Evolutionary conservation across 1,284 basidiomycete genomes (phyloP).

Genomic region (Gymnopus androsaceus): DNA sequence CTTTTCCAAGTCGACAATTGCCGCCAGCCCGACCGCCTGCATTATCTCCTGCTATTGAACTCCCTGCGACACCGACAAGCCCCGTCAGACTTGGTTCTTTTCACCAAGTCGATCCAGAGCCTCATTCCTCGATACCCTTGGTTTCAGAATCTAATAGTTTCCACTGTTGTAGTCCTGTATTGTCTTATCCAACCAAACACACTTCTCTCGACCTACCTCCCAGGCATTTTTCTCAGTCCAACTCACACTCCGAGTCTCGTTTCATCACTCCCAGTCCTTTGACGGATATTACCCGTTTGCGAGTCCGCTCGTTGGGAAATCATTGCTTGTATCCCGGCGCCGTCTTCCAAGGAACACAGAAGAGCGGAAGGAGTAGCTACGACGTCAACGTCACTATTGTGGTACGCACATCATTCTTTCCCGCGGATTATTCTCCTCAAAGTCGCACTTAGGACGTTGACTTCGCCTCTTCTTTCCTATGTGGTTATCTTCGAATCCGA

Average conservation of each 20-base stretch:
- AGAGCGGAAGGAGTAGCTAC: conserved; percentile 82
- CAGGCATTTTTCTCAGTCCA: conserved; percentile 7
- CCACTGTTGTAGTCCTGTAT: conserved; percentile 2
- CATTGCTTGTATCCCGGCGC: conserved; percentile 83
- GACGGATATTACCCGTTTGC: conserved; percentile 73
- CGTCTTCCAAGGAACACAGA: conserved; percentile 78
- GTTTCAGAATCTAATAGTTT: conserved; percentile 6
- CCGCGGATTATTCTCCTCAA: conserved; percentile 2
- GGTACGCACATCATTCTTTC: conserved; percentile 46
- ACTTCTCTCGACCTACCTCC: neutral
- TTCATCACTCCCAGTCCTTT: conserved; percentile 50
- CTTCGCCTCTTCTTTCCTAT: conserved; percentile 76
- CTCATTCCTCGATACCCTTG: neutral
- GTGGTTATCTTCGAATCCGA: conserved; percentile 87
- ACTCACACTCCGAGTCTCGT: neutral
- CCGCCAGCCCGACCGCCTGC: conserved; percentile 21
- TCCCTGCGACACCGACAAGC: neutral
- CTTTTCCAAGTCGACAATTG: conserved; percentile 19
- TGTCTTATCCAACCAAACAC: conserved; percentile 1
- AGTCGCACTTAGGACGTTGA: conserved; percentile 68
- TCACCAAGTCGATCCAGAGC: conserved; percentile 9
- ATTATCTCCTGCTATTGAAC: conserved; percentile 27
- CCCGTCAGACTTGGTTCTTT: neutral
- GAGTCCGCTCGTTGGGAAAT: conserved; percentile 72
- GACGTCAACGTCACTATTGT: conserved; percentile 83